Conservation (phyloP, 495 filamentous ascomycete genomes). For the Penicillium bialowiezense region DNA sequence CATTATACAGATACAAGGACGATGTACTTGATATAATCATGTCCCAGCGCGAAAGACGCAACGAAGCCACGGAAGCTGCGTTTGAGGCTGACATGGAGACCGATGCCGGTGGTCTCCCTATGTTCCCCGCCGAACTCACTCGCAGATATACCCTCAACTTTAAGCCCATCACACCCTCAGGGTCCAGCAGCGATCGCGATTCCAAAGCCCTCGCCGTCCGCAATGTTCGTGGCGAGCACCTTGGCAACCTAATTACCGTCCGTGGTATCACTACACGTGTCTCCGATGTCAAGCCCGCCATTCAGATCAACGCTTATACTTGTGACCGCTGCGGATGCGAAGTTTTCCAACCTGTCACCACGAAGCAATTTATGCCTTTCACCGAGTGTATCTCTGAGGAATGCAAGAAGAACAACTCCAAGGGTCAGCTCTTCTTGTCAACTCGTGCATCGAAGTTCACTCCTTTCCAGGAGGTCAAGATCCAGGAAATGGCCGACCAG, state of each 20-base stretch:
- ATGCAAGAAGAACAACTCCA: slow-evolving; percentile 85
- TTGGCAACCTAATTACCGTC: slow-evolving; percentile 90
- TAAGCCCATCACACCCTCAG: slow-evolving; percentile 77
- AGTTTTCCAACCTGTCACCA: slow-evolving; percentile 93
- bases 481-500: slow-evolving; percentile 97
- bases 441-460: slow-evolving; percentile 94
- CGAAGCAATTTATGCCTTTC: slow-evolving; percentile 85
- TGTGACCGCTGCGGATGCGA: slow-evolving; percentile 96
- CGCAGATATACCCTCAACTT: slow-evolving; percentile 93
- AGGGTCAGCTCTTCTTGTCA: slow-evolving; percentile 88
- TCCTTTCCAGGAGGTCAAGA: slow-evolving; percentile 97
- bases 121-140: slow-evolving; percentile 89
- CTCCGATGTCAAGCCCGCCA: slow-evolving; percentile 96
- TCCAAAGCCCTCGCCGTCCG: slow-evolving; percentile 88
- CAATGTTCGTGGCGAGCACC: slow-evolving; percentile 85
- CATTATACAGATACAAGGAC: slow-evolving; percentile 75
- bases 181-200: slow-evolving; percentile 57
- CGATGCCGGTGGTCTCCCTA: slow-evolving; percentile 38
- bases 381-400: slow-evolving; percentile 81
- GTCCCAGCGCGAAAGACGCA: slow-evolving; percentile 83
- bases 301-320: slow-evolving; percentile 94
- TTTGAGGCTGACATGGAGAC: slow-evolving; percentile 67
- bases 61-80: slow-evolving; percentile 66
- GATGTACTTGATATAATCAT: slow-evolving; percentile 97
- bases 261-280: slow-evolving; percentile 93